A percentile compares a stretch with the other conserved stretches of the same genome.
Evolutionary conservation across 192 early-diverging fungal species (phyloP).

Genomic region (Coemansia sp.): DNA sequence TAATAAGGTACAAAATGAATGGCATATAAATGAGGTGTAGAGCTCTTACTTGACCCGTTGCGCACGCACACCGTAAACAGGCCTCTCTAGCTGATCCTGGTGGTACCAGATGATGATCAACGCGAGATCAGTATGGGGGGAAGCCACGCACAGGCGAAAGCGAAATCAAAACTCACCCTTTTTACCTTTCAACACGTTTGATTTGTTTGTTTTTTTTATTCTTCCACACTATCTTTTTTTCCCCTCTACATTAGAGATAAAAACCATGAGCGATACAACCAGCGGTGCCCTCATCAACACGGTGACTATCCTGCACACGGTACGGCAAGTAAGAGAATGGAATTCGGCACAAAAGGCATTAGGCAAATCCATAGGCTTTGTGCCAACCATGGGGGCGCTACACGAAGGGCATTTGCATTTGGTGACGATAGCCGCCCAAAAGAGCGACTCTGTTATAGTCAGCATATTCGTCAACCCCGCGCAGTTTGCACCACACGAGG

Average conservation of each 20-base stretch:
- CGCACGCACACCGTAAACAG: too few relatives aligned
- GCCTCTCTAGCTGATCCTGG: too few relatives aligned
- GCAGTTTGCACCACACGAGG: conserved; percentile 96
- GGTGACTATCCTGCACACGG: conserved; percentile 62
- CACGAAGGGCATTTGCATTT: conserved; percentile 86
- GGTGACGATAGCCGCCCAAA: conserved; percentile 56
- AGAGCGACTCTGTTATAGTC: conserved; percentile 71
- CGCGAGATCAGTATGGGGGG: not conserved
- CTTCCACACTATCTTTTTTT: not conserved
- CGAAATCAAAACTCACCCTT: not conserved
- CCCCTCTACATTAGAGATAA: not conserved
- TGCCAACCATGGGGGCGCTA: conserved; percentile 98
- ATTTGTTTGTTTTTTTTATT: not conserved
- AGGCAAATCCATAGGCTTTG: conserved; percentile 77
- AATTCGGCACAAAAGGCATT: conserved; percentile 52
- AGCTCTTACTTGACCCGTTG: too few relatives aligned
- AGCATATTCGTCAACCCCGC: conserved; percentile 99
- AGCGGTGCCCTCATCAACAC: not conserved
- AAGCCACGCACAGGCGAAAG: not conserved
- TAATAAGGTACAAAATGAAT: not conserved
- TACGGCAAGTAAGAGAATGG: conserved; percentile 76
- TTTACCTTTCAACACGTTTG: not conserved
- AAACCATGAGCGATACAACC: not conserved
- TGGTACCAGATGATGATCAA: not conserved
- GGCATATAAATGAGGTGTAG: too few relatives aligned